A percentile compares a stretch with the other conserved stretches of the same genome.
These are phyloP conservation scores for Durotheca rogersii DNA, from an alignment of 495 filamentous ascomycete species.

Conservation along the genomic window DNA sequence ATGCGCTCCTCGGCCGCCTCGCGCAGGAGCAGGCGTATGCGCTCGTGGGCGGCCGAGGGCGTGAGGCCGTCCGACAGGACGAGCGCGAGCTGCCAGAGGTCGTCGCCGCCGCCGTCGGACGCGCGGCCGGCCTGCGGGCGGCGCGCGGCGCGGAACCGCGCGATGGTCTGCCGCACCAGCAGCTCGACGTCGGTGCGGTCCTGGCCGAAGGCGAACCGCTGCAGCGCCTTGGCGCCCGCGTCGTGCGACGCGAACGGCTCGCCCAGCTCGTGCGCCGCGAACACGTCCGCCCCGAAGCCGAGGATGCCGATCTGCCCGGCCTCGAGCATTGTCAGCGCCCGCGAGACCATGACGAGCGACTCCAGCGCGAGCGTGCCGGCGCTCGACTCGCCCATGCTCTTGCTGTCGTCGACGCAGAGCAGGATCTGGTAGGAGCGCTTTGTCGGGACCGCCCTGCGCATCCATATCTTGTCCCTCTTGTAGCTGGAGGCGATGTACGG, in stretches of 20 bases:
- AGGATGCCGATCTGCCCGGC: conserved; percentile 86
- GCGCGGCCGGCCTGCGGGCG: no score
- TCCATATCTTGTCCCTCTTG: conserved; percentile 99
- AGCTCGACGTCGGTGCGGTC: conserved; percentile 78
- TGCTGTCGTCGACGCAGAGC: conserved; percentile 94
- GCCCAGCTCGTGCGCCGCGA: conserved; percentile 86
- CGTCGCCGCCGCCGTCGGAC: no score
- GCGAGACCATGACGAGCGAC: conserved; percentile 84
- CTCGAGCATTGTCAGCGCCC: conserved; percentile 85
- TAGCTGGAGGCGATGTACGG: conserved; percentile 96
- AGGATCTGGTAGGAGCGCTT: conserved; percentile 96
- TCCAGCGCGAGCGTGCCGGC: conserved; percentile 73
- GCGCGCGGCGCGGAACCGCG: conserved; percentile 78
- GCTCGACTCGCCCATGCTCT: conserved; percentile 80
- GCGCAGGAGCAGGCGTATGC: conserved; percentile 74
- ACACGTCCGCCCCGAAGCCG: conserved; percentile 81
- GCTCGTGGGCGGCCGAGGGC: conserved; percentile 73
- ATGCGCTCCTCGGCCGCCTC: conserved; percentile 89
- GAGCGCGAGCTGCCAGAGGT: conserved; percentile 95
- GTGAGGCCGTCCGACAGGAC: conserved; percentile 93
- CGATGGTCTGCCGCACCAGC: conserved; percentile 72
- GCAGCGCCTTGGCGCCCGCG: conserved; percentile 76
- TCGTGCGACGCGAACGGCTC: conserved; percentile 74
- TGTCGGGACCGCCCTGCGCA: conserved; percentile 84
- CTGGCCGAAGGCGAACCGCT: conserved; percentile 84